Base-by-base conservation (phyloP, 768 basidiomycete genomes). In the Boletus rubescentipes region DNA sequence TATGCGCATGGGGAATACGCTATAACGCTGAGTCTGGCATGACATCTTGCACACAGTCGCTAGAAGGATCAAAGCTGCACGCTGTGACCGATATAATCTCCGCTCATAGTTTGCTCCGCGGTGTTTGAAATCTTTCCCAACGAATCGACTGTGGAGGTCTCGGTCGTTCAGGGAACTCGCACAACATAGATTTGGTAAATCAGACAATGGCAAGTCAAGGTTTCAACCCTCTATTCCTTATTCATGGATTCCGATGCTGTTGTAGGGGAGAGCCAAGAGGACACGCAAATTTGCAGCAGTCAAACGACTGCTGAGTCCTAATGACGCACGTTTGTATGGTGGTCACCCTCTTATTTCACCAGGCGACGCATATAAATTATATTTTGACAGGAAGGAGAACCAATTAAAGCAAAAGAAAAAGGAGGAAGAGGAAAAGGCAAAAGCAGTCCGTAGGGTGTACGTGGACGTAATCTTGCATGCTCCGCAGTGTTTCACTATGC, bases 201-300 rank as follows among this genome's bases (percentile, higher is more conserved):
- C 29, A 44, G 10, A 16, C 46, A 3, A 69, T 69, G 68, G 68
- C 61, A 52, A 31, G 57, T 41, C 48, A 30, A 34, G 9, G 8
- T 16, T 29, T 40, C 5, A 30, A 18, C 11, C 12, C 5, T 18
- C 9, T 34, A 3, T 2, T 23, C 5, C 5, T n/a, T 29, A 10
- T 23, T 35, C 10, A 41, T 32, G 16, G 36, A 18, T 30, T 18
- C 5, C 32, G n/a, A 32, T 29, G 5, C n/a, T 14, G 30, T 23
- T 40, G 5, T 58, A 97, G 94, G 91, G 85, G 12, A 93, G 85
- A 73, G 91, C 91, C 29, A 93, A 92, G 72, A 96, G 93, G 71
- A 95, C 93, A 1, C 81, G 94, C 72, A 96, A 96, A 69, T 98
- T 98, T 69, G 96, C 94, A 2, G 75, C 85, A 10, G 93, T 96